Percentiles rank a stretch among this genome's conserved stretches.
These are phyloP conservation scores for Sclerotinia nivalis DNA, from an alignment of 2,329 filamentous ascomycete genomes.

Conservation along the genomic window DNA sequence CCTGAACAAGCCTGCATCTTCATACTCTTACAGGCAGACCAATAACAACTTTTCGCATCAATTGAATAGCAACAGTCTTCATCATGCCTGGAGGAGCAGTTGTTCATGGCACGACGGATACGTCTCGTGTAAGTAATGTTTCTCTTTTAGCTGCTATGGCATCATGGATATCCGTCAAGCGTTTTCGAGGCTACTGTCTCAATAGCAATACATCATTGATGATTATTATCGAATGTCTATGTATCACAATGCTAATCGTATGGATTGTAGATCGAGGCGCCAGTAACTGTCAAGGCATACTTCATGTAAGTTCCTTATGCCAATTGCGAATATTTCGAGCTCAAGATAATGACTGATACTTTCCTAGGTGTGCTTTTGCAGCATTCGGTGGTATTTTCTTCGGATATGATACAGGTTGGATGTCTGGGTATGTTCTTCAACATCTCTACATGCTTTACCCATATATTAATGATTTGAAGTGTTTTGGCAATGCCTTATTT, in stretches of 20 bases:
- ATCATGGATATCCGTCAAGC: not conserved
- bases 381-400: constrained; percentile 55
- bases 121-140: constrained; percentile 22
- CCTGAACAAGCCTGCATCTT: constrained; percentile 7
- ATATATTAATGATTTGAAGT: not conserved
- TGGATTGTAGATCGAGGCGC: constrained; percentile 15
- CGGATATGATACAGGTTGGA: constrained; percentile 76
- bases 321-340: not conserved
- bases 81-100: constrained; percentile 25
- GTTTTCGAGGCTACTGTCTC: not conserved
- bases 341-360: not conserved
- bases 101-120: constrained; percentile 25
- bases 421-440: constrained; percentile 42
- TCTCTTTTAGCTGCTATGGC: not conserved
- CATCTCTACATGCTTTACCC: no score
- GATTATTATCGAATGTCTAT: not conserved
- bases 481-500: constrained; percentile 33
- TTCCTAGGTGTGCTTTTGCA: constrained; percentile 60
- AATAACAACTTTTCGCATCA: not conserved
- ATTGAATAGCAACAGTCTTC: constrained; percentile 15
- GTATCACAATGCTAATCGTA: not conserved
- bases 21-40: constrained; percentile 2
- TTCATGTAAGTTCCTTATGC: constrained; percentile 8
- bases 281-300: constrained; percentile 20
- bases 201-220: not conserved